phyloP scores from a whole-genome alignment of 2,329 filamentous ascomycete species.

The Neonectria faginata region DNA sequence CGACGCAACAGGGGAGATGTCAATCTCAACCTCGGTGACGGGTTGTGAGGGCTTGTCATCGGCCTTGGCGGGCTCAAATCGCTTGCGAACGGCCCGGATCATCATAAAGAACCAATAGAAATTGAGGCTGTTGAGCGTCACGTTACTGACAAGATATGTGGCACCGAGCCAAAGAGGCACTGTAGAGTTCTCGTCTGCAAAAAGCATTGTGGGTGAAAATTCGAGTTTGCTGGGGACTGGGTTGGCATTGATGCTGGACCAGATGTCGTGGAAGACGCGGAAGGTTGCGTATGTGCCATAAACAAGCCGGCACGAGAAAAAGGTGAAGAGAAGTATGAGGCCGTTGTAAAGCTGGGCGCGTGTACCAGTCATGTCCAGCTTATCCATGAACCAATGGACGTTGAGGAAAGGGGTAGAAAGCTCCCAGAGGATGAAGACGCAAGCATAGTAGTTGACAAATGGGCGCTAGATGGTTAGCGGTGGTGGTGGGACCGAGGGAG shows the following conservation, averaged over 20 bases:
- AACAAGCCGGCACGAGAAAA: conserved; percentile 81
- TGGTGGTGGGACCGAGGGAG: neutral
- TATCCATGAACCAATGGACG: conserved; percentile 93
- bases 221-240: conserved; percentile 45
- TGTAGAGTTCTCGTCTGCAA: conserved; percentile 59
- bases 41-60: conserved; percentile 42
- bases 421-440: conserved; percentile 87
- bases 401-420: conserved; percentile 88
- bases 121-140: conserved; percentile 80
- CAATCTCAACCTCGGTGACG: conserved; percentile 46
- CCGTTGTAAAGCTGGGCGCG: conserved; percentile 82
- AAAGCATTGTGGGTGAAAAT: conserved; percentile 51
- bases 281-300: conserved; percentile 82
- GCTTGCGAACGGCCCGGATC: conserved; percentile 81
- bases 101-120: conserved; percentile 91
- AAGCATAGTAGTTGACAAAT: conserved; percentile 85
- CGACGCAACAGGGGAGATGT: conserved; percentile 48
- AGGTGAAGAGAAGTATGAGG: conserved; percentile 75
- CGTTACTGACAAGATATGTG: conserved; percentile 76
- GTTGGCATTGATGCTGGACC: conserved; percentile 59
- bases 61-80: conserved; percentile 69
- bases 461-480: conserved; percentile 68
- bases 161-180: conserved; percentile 78
- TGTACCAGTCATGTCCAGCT: conserved; percentile 82
- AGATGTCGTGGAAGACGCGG: conserved; percentile 78